Conservation (phyloP, 495 filamentous ascomycete species). For the Cercophora scortea region DNA sequence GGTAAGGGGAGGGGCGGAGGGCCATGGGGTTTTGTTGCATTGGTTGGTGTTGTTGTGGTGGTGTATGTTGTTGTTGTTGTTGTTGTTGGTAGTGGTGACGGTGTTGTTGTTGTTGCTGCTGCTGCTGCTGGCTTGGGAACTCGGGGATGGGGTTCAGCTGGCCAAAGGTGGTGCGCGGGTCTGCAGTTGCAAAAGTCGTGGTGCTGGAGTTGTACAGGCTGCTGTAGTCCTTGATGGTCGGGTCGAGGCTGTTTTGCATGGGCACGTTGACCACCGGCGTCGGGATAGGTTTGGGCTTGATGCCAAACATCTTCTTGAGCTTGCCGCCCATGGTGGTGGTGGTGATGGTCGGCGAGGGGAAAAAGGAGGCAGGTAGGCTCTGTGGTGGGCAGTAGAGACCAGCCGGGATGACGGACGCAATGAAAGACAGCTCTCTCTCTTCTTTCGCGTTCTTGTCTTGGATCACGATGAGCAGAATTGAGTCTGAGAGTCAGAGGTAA, state of each 20-base stretch:
- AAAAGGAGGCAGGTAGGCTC: background rate
- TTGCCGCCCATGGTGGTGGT: background rate
- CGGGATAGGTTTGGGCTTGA: background rate
- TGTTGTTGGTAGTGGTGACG: background rate
- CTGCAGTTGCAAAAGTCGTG: background rate
- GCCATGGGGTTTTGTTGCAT: no score
- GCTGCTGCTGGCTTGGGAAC: background rate
- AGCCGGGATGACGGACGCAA: no score
- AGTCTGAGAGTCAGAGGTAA: no score
- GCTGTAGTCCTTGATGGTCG: background rate
- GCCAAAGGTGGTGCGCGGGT: background rate
- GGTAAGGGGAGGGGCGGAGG: no score
- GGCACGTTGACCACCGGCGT: background rate
- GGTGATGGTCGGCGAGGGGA: background rate
- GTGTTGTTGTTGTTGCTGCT: background rate
- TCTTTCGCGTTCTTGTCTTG: no score
- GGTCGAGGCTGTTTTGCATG: background rate
- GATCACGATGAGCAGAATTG: no score
- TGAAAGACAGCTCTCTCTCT: no score
- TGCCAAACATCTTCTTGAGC: background rate
- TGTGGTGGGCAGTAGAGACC: background rate
- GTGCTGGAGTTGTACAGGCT: background rate
- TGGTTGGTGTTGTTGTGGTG: background rate
- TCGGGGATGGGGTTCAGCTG: conserved; percentile 1
- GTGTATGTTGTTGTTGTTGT: background rate